Evolutionary conservation across 768 basidiomycete genomes (phyloP).

Genomic region (Lyophyllum shimeji): DNA sequence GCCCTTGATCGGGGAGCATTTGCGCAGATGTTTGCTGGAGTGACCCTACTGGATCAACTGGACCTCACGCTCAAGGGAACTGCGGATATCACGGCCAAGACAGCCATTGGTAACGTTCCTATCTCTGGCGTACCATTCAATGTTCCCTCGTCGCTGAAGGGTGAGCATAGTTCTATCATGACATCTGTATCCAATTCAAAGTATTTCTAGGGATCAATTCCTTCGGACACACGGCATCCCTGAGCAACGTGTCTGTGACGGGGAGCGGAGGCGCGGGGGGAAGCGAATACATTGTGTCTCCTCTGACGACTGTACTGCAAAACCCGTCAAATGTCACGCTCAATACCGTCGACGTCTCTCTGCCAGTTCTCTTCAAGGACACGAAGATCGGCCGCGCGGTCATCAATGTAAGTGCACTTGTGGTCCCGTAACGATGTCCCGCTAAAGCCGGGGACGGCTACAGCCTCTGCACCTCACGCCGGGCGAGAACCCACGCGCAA

Average conservation of each 20-base stretch:
- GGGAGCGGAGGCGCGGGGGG: constrained; percentile 69
- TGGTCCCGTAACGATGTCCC: not conserved
- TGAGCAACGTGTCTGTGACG: constrained; percentile 57
- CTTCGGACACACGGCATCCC: constrained; percentile 51
- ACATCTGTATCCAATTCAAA: not conserved
- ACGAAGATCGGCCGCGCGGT: constrained; percentile 58
- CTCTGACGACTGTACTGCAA: constrained; percentile 54
- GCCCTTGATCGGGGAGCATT: constrained; percentile 58
- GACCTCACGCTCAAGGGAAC: constrained; percentile 53
- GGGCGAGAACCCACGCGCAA: constrained; percentile 48
- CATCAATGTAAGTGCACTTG: constrained; percentile 45
- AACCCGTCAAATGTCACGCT: constrained; percentile 73
- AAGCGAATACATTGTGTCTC: constrained; percentile 54
- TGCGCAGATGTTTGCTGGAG: constrained; percentile 53
- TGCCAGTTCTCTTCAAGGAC: constrained; percentile 58
- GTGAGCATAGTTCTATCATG: constrained; percentile 25
- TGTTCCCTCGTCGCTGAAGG: constrained; percentile 55
- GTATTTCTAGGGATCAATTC: constrained; percentile 50
- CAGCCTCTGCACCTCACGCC: constrained; percentile 56
- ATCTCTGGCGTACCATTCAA: constrained; percentile 65
- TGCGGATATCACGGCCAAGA: constrained; percentile 58
- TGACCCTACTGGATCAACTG: constrained; percentile 47
- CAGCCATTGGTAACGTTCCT: constrained; percentile 63
- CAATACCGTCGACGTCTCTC: constrained; percentile 52
- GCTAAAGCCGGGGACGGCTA: constrained; percentile 19